Conservation (phyloP, 2,329 filamentous ascomycete species). For the Aspergillus puulaauensis region DNA sequence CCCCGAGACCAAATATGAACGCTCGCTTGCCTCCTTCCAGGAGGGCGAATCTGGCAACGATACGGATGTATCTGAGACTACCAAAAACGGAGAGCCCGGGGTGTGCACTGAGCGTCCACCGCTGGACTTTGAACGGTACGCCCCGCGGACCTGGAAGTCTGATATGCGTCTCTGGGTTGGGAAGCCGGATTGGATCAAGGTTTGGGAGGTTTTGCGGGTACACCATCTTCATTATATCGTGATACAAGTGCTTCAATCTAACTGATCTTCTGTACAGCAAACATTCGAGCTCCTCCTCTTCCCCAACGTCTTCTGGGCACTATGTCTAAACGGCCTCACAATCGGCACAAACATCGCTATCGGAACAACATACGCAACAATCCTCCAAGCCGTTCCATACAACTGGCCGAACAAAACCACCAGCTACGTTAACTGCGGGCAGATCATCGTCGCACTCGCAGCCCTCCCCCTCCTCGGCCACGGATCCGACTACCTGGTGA, state of each 20-base stretch:
- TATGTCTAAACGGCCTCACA: constrained; percentile 41
- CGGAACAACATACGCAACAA: constrained; percentile 41
- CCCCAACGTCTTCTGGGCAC: constrained; percentile 45
- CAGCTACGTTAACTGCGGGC: constrained; percentile 41
- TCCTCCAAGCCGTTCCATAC: constrained; percentile 38
- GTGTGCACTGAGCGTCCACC: constrained; percentile 19
- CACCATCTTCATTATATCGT: background rate
- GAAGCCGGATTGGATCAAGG: constrained; percentile 38
- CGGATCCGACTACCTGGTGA: constrained; percentile 40
- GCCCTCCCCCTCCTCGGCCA: constrained; percentile 42
- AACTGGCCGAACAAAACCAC: constrained; percentile 36
- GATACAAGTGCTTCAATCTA: background rate
- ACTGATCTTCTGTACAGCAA: constrained; percentile 21
- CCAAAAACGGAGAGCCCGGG: background rate
- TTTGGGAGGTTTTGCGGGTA: constrained; percentile 22
- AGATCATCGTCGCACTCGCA: constrained; percentile 40
- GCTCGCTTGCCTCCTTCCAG: constrained; percentile 38
- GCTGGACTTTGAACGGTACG: constrained; percentile 39
- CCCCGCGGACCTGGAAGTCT: constrained; percentile 34
- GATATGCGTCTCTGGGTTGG: constrained; percentile 44
- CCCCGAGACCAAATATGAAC: constrained; percentile 46
- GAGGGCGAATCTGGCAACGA: constrained; percentile 23
- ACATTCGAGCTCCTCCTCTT: constrained; percentile 37
- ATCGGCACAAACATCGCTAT: constrained; percentile 46
- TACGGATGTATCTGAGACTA: background rate